A percentile compares a stretch with the other conserved stretches of the same genome.
These are phyloP conservation scores for Mucor velutinosus DNA, from an alignment of 371 early-diverging fungal genomes.

Conservation along the genomic window DNA sequence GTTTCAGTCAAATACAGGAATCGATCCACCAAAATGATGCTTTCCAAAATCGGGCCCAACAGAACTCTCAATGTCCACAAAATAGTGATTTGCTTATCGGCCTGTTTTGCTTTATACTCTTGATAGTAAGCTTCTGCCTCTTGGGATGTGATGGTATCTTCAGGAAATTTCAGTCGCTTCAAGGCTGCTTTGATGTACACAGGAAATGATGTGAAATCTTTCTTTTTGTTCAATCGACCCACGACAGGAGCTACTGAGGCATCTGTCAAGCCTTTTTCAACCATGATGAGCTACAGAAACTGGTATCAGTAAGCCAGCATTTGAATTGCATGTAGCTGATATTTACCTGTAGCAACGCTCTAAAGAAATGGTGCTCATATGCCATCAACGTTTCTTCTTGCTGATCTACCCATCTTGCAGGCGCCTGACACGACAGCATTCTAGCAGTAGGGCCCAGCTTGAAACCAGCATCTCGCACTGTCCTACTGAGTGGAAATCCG, in stretches of 20 bases:
- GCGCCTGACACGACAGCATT: constrained; percentile 86
- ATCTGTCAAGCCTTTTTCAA: constrained; percentile 56
- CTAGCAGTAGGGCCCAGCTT: constrained; percentile 71
- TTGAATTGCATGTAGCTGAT: background rate
- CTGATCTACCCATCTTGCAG: constrained; percentile 71
- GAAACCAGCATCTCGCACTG: constrained; percentile 21
- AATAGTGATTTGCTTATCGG: constrained; percentile 66
- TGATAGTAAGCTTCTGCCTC: constrained; percentile 46
- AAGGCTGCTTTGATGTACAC: constrained; percentile 41
- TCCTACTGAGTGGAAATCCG: constrained; percentile 58
- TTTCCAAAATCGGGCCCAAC: constrained; percentile 74
- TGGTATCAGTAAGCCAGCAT: background rate
- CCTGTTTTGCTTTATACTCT: constrained; percentile 30
- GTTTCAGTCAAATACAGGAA: constrained; percentile 64
- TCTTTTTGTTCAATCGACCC: constrained; percentile 60
- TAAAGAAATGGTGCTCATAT: constrained; percentile 74
- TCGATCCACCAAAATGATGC: constrained; percentile 77
- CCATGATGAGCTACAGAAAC: constrained; percentile 45
- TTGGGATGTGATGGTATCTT: constrained; percentile 44
- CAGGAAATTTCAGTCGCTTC: constrained; percentile 38
- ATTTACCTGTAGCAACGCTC: constrained; percentile 67
- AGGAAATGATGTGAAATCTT: constrained; percentile 37
- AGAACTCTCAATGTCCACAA: constrained; percentile 81
- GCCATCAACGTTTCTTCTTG: constrained; percentile 53
- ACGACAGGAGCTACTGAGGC: constrained; percentile 55